Percentiles rank a stretch among this genome's conserved stretches.
phyloP scores from a whole-genome alignment of 1,284 basidiomycete species.

The Puccinia triticina region DNA sequence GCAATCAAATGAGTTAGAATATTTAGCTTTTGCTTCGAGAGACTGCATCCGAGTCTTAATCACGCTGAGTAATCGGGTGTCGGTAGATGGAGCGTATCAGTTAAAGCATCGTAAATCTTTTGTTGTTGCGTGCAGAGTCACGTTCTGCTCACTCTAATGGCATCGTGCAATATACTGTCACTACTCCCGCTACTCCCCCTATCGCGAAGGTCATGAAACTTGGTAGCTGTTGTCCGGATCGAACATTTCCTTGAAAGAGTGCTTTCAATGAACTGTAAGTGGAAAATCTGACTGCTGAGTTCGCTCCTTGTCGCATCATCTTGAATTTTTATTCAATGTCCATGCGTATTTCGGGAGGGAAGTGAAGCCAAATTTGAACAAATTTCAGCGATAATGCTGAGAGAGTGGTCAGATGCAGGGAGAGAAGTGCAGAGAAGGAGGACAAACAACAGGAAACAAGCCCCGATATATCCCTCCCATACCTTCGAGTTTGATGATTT shows the following conservation, averaged over 20 bases:
- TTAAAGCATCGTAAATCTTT: not conserved
- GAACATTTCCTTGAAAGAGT: slow-evolving; percentile 77
- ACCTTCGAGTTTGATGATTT: slow-evolving; percentile 84
- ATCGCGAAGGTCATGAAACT: slow-evolving; percentile 89
- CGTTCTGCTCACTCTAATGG: slow-evolving; percentile 40
- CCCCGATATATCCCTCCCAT: slow-evolving; percentile 80
- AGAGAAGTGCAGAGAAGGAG: not conserved
- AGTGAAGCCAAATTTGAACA: not conserved
- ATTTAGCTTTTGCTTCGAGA: slow-evolving; percentile 77
- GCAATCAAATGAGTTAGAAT: slow-evolving; percentile 91
- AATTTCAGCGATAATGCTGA: not conserved
- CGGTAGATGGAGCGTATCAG: slow-evolving; percentile 39
- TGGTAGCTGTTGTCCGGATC: slow-evolving; percentile 82
- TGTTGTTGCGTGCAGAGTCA: not conserved
- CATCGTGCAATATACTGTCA: slow-evolving; percentile 75
- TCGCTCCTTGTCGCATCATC: slow-evolving; percentile 97
- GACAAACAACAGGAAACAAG: slow-evolving; percentile 83
- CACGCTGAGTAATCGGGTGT: slow-evolving; percentile 66
- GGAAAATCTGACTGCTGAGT: slow-evolving; percentile 95
- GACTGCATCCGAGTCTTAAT: slow-evolving; percentile 98
- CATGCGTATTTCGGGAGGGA: slow-evolving; percentile 5
- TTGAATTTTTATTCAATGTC: slow-evolving; percentile 62
- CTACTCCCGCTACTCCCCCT: slow-evolving; percentile 86
- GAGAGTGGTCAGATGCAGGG: not conserved
- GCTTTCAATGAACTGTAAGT: slow-evolving; percentile 87